These are phyloP conservation scores for Penicillium sp. DNA, from an alignment of 2,329 filamentous ascomycete genomes.

Conservation along the genomic window DNA sequence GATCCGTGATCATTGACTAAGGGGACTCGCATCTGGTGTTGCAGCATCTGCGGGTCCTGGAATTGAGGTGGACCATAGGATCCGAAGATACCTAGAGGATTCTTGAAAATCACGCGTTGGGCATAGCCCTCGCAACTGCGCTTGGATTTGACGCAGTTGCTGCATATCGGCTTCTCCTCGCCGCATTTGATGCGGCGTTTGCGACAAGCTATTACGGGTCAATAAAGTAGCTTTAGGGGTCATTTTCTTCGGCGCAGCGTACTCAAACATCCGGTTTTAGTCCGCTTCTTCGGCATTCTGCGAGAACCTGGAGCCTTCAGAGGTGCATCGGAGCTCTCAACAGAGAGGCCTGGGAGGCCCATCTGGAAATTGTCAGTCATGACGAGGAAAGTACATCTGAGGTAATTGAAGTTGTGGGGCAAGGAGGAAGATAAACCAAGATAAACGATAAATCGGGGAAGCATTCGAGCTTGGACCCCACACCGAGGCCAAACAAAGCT, in stretches of 20 bases:
- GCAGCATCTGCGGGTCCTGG: conserved; percentile 22
- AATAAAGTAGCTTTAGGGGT: neutral
- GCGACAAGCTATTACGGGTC: conserved; percentile 65
- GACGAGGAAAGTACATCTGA: neutral
- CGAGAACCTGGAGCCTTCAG: conserved; percentile 19
- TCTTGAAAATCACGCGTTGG: conserved; percentile 41
- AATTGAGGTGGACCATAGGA: conserved; percentile 17
- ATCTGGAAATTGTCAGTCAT: conserved; percentile 1
- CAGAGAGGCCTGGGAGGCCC: neutral
- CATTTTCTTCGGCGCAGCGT: conserved; percentile 38
- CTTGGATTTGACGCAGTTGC: conserved; percentile 46
- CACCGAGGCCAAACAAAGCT: conserved; percentile 3
- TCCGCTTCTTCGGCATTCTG: conserved; percentile 58
- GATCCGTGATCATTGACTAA: conserved; percentile 21
- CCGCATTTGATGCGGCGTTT: conserved; percentile 96
- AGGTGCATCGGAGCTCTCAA: conserved; percentile 10
- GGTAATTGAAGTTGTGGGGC: conserved; percentile 3
- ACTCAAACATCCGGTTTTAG: conserved; percentile 91
- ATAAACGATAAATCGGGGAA: neutral
- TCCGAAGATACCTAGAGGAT: conserved; percentile 36
- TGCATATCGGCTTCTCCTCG: conserved; percentile 60
- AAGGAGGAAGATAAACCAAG: neutral
- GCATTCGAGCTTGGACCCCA: conserved; percentile 1
- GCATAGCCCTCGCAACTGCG: conserved; percentile 44
- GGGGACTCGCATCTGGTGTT: conserved; percentile 16